Evolutionary conservation across 1,284 basidiomycete genomes (phyloP).

Genomic region (Ceratobasidium papillatum): DNA sequence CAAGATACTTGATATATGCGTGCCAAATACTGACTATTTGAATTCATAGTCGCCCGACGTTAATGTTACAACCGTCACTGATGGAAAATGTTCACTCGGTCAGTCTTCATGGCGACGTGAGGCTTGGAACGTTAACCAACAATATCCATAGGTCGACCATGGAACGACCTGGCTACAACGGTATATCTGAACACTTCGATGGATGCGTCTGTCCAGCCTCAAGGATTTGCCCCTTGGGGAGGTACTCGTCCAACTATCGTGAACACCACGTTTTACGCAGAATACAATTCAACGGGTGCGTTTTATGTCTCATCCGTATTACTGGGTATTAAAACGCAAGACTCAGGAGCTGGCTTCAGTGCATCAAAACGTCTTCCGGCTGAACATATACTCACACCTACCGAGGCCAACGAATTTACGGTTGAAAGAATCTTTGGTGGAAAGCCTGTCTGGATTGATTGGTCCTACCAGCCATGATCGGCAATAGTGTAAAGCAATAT

Average conservation of each 20-base stretch:
- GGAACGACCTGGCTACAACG: conserved; percentile 67
- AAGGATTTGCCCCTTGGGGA: conserved; percentile 63
- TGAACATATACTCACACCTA: conserved; percentile 59
- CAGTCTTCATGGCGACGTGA: background rate
- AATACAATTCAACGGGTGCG: conserved; percentile 64
- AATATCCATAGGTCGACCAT: conserved; percentile 62
- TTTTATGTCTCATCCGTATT: background rate
- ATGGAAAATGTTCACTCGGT: conserved; percentile 59
- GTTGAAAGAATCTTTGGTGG: conserved; percentile 29
- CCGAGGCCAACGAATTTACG: conserved; percentile 50
- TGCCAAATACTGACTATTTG: background rate
- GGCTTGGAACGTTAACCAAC: background rate
- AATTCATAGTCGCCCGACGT: conserved; percentile 65
- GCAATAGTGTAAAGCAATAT: background rate
- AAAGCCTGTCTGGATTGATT: conserved; percentile 26
- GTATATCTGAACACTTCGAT: conserved; percentile 65
- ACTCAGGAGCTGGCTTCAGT: conserved; percentile 64
- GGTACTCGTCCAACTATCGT: conserved; percentile 60
- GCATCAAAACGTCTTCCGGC: conserved; percentile 57
- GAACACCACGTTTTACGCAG: conserved; percentile 68
- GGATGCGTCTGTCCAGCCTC: conserved; percentile 64
- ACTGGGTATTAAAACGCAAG: background rate
- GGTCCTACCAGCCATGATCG: conserved; percentile 22
- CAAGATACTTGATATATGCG: conserved; percentile 12
- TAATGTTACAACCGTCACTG: conserved; percentile 59